Evolutionary conservation across 2,329 filamentous ascomycete genomes (phyloP), one percentile per base, ranked within the genome.

Genomic region (Thelonectria rubi): DNA sequence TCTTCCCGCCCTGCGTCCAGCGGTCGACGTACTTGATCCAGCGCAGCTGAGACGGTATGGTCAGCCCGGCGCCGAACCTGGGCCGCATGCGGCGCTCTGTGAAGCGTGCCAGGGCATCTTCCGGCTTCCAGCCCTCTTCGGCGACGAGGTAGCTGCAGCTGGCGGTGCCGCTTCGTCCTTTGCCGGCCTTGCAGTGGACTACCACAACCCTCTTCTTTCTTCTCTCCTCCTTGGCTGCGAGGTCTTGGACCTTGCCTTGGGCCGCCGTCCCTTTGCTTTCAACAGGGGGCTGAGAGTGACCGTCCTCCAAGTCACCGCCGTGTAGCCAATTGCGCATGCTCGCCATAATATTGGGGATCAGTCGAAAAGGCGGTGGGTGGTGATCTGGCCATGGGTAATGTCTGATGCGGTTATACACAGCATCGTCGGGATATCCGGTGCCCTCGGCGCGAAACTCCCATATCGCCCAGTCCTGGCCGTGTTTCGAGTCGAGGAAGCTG

Each of bases 391-490:
- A 99, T 1, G 95, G 95, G 73, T 94, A 98, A 78, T 99, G 95
- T 65, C 90, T 87, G 65, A 98, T 89, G 3, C 94, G 86, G 34
- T 87, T 85, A 75, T 97, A 93, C 1, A 99, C 94, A 60, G 94
- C 91, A 17, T 88, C 86, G 73, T 99, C 95, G 0, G 93, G 93
- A 72, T 99, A 99, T 1, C 95, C 95, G 0, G 95, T 97, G 5
- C 95, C 95, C 76, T 99, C 95, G 37, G 93, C 95, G 47, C 95
- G 89, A 71, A 99, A 99, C 79, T 99, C 95, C 93, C 94, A 99
- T 72, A 99, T 97, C 3, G 91, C 88, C 95, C 95, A 99, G 65
- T 95, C 82, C 24, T 88, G 80, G 26, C 86, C 90, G 78, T 99
- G 95, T 72, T 93, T 92, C 46, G 84, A 81, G 78, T 98, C 93